Base-by-base conservation (phyloP, 1,284 basidiomycete genomes). In the Sanghuangporus sanghuang region DNA sequence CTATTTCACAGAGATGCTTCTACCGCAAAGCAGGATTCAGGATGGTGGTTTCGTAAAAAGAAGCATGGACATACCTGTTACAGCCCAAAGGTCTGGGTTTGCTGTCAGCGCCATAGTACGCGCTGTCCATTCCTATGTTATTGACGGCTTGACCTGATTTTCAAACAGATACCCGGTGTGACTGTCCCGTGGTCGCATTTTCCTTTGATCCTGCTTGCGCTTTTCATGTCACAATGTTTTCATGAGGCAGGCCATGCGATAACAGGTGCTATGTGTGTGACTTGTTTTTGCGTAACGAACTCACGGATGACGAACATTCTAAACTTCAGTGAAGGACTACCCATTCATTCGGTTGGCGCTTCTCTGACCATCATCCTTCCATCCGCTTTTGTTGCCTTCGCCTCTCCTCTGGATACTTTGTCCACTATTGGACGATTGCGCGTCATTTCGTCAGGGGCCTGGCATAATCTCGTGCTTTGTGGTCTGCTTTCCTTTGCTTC, bases 201-300 rank as follows among this genome's bases (percentile, higher is more conserved):
- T 1, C 85, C 85, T 3, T 66, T 84, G 38, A 82, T 92, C 56
- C 68, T 92, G 14, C 16, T 79, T n/a, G 78, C 85, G 0, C 77
- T 92, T 3, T 78, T 85, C 57, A 38, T 82, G 7, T 79, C 79
- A 48, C 89, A 90, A 73, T 67, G 85, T 16, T 69, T 88, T 18
- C 90, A 92, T 68, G 90, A 92, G 74, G 72, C 81, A 0, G 90
- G 90, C 12, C 90, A 92, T 72, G 86, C 85, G 16, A 68, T 90
- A 35, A 75, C 83, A 12, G 87, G 86, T 12, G 85, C 89, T 27
- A 69, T 86, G 87, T 90, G 73, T 67, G 86, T 46, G 2, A n/a
- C 36, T 8, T 9, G 32, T 40, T 11, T 23, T 38, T 49, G 52
- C 62, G 48, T 54, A 2, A 11, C 11, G 16, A 27, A 21, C 6